Evolutionary conservation across 192 early-diverging fungal genomes (phyloP), one percentile per base, ranked within the genome.

Genomic region (Coemansia sp.): DNA sequence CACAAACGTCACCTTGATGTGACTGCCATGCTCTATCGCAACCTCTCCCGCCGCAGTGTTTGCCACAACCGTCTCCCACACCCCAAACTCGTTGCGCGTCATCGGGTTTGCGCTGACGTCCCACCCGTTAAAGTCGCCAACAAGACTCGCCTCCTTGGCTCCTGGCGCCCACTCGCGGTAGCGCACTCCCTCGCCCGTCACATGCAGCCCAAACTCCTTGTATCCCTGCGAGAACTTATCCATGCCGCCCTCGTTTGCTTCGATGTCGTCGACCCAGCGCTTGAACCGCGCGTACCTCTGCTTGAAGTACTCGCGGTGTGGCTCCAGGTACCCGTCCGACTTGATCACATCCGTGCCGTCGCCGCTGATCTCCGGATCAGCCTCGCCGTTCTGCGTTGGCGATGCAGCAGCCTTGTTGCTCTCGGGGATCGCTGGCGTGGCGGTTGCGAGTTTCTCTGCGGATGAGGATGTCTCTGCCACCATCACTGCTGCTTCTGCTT

Each of bases 81-180:
- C 88, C 25, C 96, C 96, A 83, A 76, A 97, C 37, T 82, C 72
- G 75, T 93, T 83, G 67, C 85, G 84, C 58, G 70, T 86, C 93
- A 98, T 93, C 19, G 77, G 76, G 61, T 96, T 88, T 6, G 84
- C 75, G 1, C 65, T 60, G 31, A 77, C 70, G 69, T 97, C 84
- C 96, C 96, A 98, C 62, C 87, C 68, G 74, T 98, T 98, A 76
- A 98, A 98, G 40, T 97, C 95, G 34, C 96, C 96, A 62, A 95
- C 84, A 31, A 98, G 83, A 57, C 77, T 88, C 20, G 94, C 95
- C 27, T 72, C 70, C 15, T 58, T 68, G 8, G 89, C 95, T 44
- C 87, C 87, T 7, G 96, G 96, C 34, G 95, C 95, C 95, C 95
- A 98, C 76, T 98, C 96, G n/a, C 92, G 82, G 79, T 96, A 98